These are phyloP conservation scores for Aspergillus nomiae DNA, from an alignment of 2,329 filamentous ascomycete species.

Conservation along the genomic window DNA sequence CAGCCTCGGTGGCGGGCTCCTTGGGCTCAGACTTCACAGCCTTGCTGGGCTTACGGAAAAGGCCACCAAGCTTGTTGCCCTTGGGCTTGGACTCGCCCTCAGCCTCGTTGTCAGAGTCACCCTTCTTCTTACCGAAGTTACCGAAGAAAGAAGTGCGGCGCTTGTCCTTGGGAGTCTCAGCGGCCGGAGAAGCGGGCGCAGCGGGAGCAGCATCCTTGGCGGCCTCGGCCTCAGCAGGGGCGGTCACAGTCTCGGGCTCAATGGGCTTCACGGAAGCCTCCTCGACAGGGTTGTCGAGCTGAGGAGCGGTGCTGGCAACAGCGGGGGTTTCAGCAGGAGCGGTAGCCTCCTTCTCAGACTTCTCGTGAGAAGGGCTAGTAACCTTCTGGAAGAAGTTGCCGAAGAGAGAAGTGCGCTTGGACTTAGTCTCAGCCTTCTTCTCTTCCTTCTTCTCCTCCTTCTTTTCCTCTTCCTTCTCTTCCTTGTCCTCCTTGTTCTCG, in stretches of 20 bases:
- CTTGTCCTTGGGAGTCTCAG: conserved; percentile 47
- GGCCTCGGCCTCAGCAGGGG: conserved; percentile 43
- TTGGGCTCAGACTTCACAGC: conserved; percentile 47
- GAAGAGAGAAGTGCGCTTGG: conserved; percentile 85
- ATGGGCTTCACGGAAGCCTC: conserved; percentile 40
- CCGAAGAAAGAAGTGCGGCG: conserved; percentile 58
- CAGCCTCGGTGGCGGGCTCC: conserved; percentile 33
- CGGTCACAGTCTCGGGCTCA: conserved; percentile 46
- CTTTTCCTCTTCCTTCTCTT: conserved; percentile 44
- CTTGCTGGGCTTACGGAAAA: conserved; percentile 54
- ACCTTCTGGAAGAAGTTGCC: conserved; percentile 75
- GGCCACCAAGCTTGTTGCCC: conserved; percentile 47
- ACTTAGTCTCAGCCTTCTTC: conserved; percentile 50
- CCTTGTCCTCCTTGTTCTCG: conserved; percentile 13
- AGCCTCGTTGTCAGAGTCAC: conserved; percentile 51
- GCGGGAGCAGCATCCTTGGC: conserved; percentile 34
- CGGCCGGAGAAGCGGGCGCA: conserved; percentile 29
- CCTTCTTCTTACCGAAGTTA: conserved; percentile 54
- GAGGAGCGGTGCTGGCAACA: conserved; percentile 52
- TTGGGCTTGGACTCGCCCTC: conserved; percentile 50
- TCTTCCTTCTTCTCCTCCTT: conserved; percentile 30
- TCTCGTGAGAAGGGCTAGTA: conserved; percentile 47
- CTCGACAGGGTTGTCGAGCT: conserved; percentile 49
- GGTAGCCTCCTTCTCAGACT: conserved; percentile 51
- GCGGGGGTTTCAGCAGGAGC: conserved; percentile 49